phyloP scores from a whole-genome alignment of 2,329 filamentous ascomycete species.

The Cladosporium sp. region DNA sequence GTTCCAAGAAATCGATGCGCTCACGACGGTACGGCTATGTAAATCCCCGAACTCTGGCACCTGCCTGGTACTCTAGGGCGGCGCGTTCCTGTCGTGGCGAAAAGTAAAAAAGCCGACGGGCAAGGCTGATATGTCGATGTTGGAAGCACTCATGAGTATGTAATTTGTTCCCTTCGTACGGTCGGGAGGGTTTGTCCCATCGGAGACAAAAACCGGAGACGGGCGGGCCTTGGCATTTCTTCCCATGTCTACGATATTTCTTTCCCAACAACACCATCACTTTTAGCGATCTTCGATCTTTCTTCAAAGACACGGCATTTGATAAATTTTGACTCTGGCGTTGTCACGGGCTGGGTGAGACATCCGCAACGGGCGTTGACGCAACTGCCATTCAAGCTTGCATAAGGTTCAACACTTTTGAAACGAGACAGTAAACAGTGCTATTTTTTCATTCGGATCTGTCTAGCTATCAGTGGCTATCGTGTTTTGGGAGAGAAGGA shows the following conservation, averaged over 20 bases:
- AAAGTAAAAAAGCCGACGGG: not conserved
- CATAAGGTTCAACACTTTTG: conserved; percentile 8
- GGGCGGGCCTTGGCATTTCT: not conserved
- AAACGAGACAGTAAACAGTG: not conserved
- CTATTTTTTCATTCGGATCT: not conserved
- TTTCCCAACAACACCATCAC: not conserved
- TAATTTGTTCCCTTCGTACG: not conserved
- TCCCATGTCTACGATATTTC: not conserved
- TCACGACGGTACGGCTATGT: conserved; percentile 9
- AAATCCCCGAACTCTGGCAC: conserved; percentile 1
- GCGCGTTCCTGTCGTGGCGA: not conserved
- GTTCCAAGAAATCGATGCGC: not conserved
- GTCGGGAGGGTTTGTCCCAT: not conserved
- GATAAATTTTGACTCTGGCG: conserved; percentile 2
- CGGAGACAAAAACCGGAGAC: not conserved
- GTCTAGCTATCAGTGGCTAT: not conserved
- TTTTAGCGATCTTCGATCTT: conserved; percentile 9
- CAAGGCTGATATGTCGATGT: not conserved
- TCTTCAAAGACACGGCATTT: conserved; percentile 13
- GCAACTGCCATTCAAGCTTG: not conserved
- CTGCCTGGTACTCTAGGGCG: too few species aligned
- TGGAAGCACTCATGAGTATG: not conserved
- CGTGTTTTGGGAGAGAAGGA: not conserved
- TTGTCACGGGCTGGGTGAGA: conserved; percentile 9
- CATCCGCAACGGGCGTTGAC: not conserved